Evolutionary conservation across 2,329 filamentous ascomycete species (phyloP).

Genomic region (Fusarium pseudonygamai): DNA sequence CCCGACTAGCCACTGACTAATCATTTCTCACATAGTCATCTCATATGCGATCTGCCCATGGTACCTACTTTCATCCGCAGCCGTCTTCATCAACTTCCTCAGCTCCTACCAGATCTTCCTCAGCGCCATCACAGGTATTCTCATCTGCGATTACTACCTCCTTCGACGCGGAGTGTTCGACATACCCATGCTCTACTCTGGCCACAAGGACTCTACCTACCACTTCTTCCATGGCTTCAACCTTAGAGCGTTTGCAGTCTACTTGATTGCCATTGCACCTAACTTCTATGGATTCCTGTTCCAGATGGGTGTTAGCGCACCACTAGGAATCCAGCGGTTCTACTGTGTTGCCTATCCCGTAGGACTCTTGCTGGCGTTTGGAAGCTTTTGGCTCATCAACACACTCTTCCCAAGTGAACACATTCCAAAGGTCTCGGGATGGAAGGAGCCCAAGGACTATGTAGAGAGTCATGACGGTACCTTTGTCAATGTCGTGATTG

Average conservation of each 20-base stretch:
- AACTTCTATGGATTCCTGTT: conserved; percentile 14
- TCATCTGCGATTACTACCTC: conserved; percentile 17
- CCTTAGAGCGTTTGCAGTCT: background rate
- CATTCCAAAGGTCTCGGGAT: background rate
- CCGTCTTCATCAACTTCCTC: conserved; percentile 14
- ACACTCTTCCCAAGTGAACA: background rate
- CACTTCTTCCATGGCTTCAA: conserved; percentile 12
- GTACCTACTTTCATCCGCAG: conserved; percentile 3
- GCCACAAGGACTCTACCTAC: background rate
- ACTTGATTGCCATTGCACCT: background rate
- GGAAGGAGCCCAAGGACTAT: background rate
- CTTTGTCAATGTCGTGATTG: background rate
- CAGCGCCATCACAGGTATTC: conserved; percentile 2
- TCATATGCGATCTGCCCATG: conserved; percentile 4
- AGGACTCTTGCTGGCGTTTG: background rate
- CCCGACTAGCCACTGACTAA: rapidly evolving
- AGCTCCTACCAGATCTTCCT: conserved; percentile 18
- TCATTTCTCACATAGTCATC: background rate
- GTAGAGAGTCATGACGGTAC: background rate
- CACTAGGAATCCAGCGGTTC: background rate
- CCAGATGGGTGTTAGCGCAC: conserved; percentile 2
- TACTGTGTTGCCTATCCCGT: conserved; percentile 1
- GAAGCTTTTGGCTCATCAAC: background rate
- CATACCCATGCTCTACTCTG: conserved; percentile 2
- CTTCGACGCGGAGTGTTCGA: background rate